Base-by-base conservation (phyloP, 768 basidiomycete species). In the Leccinum rimulosum region DNA sequence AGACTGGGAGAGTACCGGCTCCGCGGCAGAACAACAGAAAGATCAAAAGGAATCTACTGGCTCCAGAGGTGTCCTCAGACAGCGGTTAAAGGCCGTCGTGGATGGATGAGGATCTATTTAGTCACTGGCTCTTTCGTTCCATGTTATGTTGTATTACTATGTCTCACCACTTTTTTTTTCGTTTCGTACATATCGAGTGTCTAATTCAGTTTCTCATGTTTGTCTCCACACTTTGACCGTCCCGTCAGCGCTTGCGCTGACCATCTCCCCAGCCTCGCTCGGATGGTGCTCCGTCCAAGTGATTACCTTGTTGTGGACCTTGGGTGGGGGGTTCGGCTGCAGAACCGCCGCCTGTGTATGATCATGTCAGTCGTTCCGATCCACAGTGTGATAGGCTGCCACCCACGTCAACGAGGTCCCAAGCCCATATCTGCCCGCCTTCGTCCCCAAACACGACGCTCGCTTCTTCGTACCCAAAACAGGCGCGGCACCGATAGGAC, bases 281-380 rank as follows among this genome's bases (percentile, higher is more conserved):
- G 93, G 94, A 74, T 95, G 91, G 65, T 93, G 85, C 74, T 95
- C 93, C 2, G 91, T 86, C 93, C 95, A 97, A 11, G 91, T 92
- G 52, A 97, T 86, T 30, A 91, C 82, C 70, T 91, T 93, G 43
- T 86, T 78, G 69, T 98, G 96, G 1, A 83, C 84, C 68, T 86
- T 84, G 28, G 84, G 86, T 9, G 91, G 91, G 45, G 89, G 89
- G 59, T 85, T 86, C 28, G 87, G 88, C 56, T 82, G 79, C 15
- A 93, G 66, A 15, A 85, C 76, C 57, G 84, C 85, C 9, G 84
- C 92, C 95, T 95, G 63, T 4, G 19, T 17, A 19, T 17, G n/a
- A 28, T 40, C 6, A 28, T 31, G 51, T 70, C 15, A 68, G 56
- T 25, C 25, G 3, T 45, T 11, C 11, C 7, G 38, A 43, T 50